Base-by-base conservation (phyloP, 345 rosid genomes). In the Boechera divaricarpa region DNA sequence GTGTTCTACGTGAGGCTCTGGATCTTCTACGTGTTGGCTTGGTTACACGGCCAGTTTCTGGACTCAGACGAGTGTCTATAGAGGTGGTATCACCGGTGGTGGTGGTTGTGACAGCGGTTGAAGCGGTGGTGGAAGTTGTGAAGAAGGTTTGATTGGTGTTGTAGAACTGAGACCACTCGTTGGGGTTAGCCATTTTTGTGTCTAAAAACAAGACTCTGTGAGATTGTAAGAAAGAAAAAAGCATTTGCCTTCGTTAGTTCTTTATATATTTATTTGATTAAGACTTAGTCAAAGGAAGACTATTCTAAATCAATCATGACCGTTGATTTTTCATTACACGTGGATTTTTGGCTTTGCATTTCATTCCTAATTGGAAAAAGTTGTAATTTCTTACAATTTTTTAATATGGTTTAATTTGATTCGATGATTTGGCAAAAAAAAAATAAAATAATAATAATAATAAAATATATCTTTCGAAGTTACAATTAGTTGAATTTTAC, bases 1-100 rank as follows among this genome's bases (percentile, higher is more conserved):
- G 99, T 72, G 98, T 92, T 69, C 99, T 76, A 61, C 99, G 84
- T 10, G 99, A 95, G 3, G 99, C 99, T 74, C 99, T 86, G 2
- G 97, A 88, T 64, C 99, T 81, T 75, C 94, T 80, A n/a, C 99
- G 90, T 10, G 81, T 59, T 2, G 98, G 96, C 83, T 88, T 92
- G 9, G 94, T 55, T 2, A 95, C 93, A 1, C 99, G 86, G 7
- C 97, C 96, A 2, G 66, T 60, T 48, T 89, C 97, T 1, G 97
- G 95, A 72, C 84, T 88, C 53, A 90, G 76, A 60, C 73, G 86
- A 21, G 64, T 31, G 9, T 73, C 60, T 2, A 59, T 66, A 10
- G 84, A 73, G 45, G 78, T 39, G 32, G 73, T 70, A 8, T 54
- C 75, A 5, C 62, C 72, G 36, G 70, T 63, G 7, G 77, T 47